These are phyloP conservation scores for Vittaforma corneae DNA, from an alignment of 371 early-diverging fungal species.

Conservation along the genomic window DNA sequence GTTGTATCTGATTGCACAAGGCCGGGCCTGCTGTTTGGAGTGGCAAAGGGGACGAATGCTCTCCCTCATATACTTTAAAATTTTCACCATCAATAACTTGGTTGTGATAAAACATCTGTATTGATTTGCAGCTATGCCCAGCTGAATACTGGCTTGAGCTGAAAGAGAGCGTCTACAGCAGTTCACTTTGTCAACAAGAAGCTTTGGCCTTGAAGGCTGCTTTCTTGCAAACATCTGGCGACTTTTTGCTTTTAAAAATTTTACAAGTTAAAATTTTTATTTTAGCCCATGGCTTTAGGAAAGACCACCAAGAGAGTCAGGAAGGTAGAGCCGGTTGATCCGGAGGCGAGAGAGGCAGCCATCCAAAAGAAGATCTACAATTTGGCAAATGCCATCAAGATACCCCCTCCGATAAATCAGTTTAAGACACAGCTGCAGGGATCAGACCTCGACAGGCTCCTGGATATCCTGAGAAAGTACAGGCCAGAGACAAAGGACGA, in stretches of 20 bases:
- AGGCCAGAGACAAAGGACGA: constrained; percentile 88
- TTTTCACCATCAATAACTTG: no score
- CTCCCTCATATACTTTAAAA: no score
- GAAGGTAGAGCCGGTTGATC: constrained; percentile 22
- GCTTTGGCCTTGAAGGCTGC: background rate
- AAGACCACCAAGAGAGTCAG: background rate
- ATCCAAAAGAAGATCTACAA: constrained; percentile 61
- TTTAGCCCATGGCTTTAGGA: constrained; percentile 16
- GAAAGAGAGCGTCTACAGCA: background rate
- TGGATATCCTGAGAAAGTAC: constrained; percentile 93
- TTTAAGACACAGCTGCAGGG: constrained; percentile 86
- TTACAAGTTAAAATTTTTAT: background rate
- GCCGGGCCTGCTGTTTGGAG: no score
- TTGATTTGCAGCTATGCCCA: background rate
- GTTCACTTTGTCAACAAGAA: background rate
- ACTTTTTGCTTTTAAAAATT: background rate
- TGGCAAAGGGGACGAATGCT: no score
- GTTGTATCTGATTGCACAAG: no score
- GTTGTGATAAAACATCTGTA: background rate
- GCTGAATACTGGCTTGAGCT: background rate
- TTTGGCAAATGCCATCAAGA: constrained; percentile 89
- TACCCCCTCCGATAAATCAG: constrained; percentile 97
- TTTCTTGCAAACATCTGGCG: background rate
- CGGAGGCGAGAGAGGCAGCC: constrained; percentile 26
- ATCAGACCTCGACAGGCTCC: constrained; percentile 73